phyloP scores from a whole-genome alignment of 2,329 filamentous ascomycete genomes.

The Scedosporium dehoogii region DNA sequence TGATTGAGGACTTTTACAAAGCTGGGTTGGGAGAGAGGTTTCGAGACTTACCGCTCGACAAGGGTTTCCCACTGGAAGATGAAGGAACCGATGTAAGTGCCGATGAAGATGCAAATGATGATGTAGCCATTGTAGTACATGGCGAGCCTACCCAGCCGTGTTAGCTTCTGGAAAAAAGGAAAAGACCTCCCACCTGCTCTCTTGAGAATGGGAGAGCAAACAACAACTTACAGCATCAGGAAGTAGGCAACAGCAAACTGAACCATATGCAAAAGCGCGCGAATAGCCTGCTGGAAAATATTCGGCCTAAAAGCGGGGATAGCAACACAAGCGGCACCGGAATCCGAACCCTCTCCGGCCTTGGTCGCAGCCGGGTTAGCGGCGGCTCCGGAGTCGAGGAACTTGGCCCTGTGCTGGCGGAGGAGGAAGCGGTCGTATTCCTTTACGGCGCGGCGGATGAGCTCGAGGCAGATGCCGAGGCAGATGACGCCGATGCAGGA shows the following conservation, averaged over 20 bases:
- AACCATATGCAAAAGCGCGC: slow-evolving; percentile 57
- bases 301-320: slow-evolving; percentile 42
- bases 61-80: slow-evolving; percentile 62
- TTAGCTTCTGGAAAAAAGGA: slow-evolving; percentile 1
- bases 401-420: slow-evolving; percentile 30
- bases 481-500: slow-evolving; percentile 69
- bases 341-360: slow-evolving; percentile 7
- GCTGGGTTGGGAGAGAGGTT: neutral
- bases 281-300: slow-evolving; percentile 53
- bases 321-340: slow-evolving; percentile 2
- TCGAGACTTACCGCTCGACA: slow-evolving; percentile 17
- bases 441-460: slow-evolving; percentile 58
- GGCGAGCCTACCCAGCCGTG: slow-evolving; percentile 23
- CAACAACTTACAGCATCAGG: slow-evolving; percentile 50
- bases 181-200: neutral
- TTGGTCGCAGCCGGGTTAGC: slow-evolving; percentile 10
- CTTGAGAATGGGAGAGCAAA: neutral
- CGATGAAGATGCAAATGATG: slow-evolving; percentile 72
- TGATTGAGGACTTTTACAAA: too few species aligned
- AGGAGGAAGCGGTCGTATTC: slow-evolving; percentile 64
- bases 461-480: slow-evolving; percentile 64
- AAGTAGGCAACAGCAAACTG: slow-evolving; percentile 72
- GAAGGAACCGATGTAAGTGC: slow-evolving; percentile 62
- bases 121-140: slow-evolving; percentile 64
- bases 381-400: slow-evolving; percentile 11